These are phyloP conservation scores for Ophiocordyceps sinensis DNA, from an alignment of 2,329 filamentous ascomycete species.

Conservation along the genomic window DNA sequence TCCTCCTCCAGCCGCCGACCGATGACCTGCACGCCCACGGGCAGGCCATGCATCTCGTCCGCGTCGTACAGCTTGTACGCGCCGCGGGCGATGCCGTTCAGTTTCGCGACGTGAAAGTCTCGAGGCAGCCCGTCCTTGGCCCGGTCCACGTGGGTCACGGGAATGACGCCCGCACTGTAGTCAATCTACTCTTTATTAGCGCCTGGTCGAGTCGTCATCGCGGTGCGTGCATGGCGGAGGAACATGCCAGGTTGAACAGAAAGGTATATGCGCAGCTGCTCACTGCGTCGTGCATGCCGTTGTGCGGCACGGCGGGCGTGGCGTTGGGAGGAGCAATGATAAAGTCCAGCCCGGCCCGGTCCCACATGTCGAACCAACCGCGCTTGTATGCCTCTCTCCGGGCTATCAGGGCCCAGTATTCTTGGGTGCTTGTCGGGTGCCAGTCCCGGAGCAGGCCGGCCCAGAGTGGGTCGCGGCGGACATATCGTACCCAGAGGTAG, in stretches of 20 bases:
- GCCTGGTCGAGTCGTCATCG: background rate
- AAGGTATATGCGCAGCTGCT: slow-evolving; percentile 89
- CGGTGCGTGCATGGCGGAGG: no score
- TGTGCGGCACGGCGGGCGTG: slow-evolving; percentile 75
- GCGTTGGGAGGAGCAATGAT: slow-evolving; percentile 78
- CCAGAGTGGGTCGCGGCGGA: slow-evolving; percentile 63
- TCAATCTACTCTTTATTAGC: slow-evolving; percentile 45
- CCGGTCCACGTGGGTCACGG: slow-evolving; percentile 72
- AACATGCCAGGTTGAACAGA: slow-evolving; percentile 67
- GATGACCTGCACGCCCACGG: slow-evolving; percentile 74
- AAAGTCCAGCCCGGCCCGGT: slow-evolving; percentile 56
- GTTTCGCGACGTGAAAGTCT: slow-evolving; percentile 42
- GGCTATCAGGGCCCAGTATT: slow-evolving; percentile 72
- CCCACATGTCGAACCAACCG: slow-evolving; percentile 78
- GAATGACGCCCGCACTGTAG: slow-evolving; percentile 70
- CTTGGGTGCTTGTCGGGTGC: slow-evolving; percentile 55
- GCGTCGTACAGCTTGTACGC: slow-evolving; percentile 82
- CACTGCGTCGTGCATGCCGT: slow-evolving; percentile 72
- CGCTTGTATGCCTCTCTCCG: slow-evolving; percentile 65
- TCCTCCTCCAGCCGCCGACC: slow-evolving; percentile 72
- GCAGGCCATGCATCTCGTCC: slow-evolving; percentile 69
- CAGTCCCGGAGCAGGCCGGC: slow-evolving; percentile 62
- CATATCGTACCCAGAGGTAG: slow-evolving; percentile 78
- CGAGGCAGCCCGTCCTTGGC: slow-evolving; percentile 49
- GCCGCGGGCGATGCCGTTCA: slow-evolving; percentile 69